Conservation (phyloP, 176 grass and related monocot genomes). For the bread wheat (Triticum aestivum) region IWGSC_CS_RefSeq_v2.1 NC_057799.1:49484192-49484691, state of each 20-base stretch:
- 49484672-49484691: not conserved
- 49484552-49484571: not conserved
- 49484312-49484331: not conserved
- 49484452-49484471: not conserved
- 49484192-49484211: no score
- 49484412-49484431: not conserved
- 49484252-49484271: no score
- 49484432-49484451: not conserved
- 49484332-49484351: not conserved
- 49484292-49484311: no score
- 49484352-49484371: not conserved
- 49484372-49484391: not conserved
- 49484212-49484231: no score
- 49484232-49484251: no score
- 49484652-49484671: not conserved
- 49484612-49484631: slow-evolving; percentile 50
- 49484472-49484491: not conserved
- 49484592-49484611: slow-evolving; percentile 53
- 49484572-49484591: not conserved
- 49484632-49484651: not conserved
- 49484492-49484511: not conserved
- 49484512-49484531: not conserved
- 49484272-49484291: no score
- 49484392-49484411: not conserved
- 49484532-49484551: not conserved